Conservation (phyloP, 2,329 filamentous ascomycete species). For the Incumbomyces delicatus region DNA sequence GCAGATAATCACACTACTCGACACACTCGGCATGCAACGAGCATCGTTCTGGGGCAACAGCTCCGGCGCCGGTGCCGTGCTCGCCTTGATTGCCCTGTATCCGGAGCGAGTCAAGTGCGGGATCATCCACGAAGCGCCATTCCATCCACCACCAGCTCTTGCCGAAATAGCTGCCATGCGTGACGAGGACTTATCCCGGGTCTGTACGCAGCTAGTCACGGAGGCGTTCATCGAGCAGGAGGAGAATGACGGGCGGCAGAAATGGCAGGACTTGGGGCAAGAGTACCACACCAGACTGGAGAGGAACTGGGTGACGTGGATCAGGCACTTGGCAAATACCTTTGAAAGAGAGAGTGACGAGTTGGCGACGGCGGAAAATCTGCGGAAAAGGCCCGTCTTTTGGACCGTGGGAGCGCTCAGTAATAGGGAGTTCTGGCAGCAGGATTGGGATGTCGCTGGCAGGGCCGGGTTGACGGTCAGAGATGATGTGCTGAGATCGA, state of each 20-base stretch:
- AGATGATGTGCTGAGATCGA: not conserved
- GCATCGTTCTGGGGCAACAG: not conserved
- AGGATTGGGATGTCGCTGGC: not conserved
- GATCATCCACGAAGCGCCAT: not conserved
- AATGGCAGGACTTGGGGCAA: not conserved
- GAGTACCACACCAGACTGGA: not conserved
- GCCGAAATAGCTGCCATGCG: not conserved
- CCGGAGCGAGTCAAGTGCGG: not conserved
- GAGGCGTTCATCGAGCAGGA: not conserved
- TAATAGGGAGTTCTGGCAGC: too few species aligned
- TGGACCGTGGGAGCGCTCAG: not conserved
- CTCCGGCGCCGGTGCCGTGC: not conserved
- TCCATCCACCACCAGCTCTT: not conserved
- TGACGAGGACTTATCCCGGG: not conserved
- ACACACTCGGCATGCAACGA: not conserved
- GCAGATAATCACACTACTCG: not conserved
- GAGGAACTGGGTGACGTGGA: constrained; percentile 1
- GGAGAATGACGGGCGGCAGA: not conserved
- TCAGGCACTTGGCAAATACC: not conserved
- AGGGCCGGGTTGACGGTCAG: not conserved
- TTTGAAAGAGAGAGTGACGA: not conserved
- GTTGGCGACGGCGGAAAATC: not conserved
- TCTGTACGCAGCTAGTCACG: not conserved
- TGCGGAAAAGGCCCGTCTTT: not conserved
- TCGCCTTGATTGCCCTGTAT: not conserved